Base-by-base conservation (phyloP, 2,329 filamentous ascomycete genomes). In the Didymella pinodella region DNA sequence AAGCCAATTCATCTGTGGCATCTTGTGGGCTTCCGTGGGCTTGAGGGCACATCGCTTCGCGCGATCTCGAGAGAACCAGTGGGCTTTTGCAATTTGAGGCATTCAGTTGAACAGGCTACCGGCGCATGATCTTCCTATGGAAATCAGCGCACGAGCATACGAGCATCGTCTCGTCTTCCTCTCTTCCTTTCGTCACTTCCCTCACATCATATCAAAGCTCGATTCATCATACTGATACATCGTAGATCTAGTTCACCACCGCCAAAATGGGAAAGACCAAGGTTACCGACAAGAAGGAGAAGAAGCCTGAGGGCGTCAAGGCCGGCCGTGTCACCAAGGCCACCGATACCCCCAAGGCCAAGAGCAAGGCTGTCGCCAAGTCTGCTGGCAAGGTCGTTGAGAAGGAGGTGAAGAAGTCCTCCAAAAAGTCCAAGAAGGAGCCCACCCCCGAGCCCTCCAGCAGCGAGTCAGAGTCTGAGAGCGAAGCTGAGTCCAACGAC, bases 311-410 rank as follows among this genome's bases (percentile, higher is more conserved):
- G 67, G 74, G 80, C 68, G 86, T 88, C 78, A 91, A 91, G 83
- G 84, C 83, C 69, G 87, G 83, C 67, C 85, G 85, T 65, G 83
- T 91, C 71, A 85, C 84, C 80, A 93, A 92, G 83, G 75, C 87
- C 52, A 82, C 85, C 62, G 83, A 89, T 77, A 85, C 84, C 65
- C 79, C 87, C 74, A 89, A 87, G 80, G 79, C 83, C 61, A 90
- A 90, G 82, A 84, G 86, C 70, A 90, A 90, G 83, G 83, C 87
- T 65, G 75, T 86, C 57, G 87, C 87, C 69, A 90, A 90, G 84
- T 68, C 75, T 53, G 71, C 68, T 51, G 71, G 68, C 54, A 64
- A 66, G 50, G 65, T 70, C 58, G 70, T 80, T 52, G 74, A 74
- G 68, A 83, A 83, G 75, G 81, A 81, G 75, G 66, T 66, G 57